Evolutionary conservation across 2,329 filamentous ascomycete species (phyloP), one percentile per base, ranked within the genome.

Genomic region (Stromatinia cepivora): DNA sequence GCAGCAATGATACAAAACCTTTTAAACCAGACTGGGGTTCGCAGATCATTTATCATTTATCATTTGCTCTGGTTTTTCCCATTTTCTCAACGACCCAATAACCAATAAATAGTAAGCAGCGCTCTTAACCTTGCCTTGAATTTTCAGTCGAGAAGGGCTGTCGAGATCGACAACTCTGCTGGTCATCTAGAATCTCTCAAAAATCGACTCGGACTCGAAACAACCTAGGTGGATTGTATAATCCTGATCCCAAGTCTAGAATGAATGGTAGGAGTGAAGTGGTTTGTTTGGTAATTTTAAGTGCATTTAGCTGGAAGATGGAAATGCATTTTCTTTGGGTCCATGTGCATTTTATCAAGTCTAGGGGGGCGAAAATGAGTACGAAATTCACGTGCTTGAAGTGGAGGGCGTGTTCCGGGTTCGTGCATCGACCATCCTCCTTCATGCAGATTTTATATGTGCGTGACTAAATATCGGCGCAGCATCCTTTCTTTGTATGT

Each of bases 391-490:
- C 66, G 66, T 69, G 66, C 28, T 52, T 63, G 45, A 50, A 63
- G 45, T 50, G 28, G 46, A 45, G 20, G 57, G 28, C 39, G 50
- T 68, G 58, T 57, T 69, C 66, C 66, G 66, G 66, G 15, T 61
- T 36, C 39, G 34, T 69, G 58, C 66, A 64, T 50, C 48, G 45
- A 56, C 28, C 28, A 52, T 48, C 52, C 22, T 36, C 39, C 42
- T 53, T 64, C 39, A 42, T 64, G 66, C 66, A 69, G 42, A 52
- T 64, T 54, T 36, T 56, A 28, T 64, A 45, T 64, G 58, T 54
- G 66, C 58, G 66, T 69, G 66, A 69, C 36, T 46, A 22, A 45
- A 62, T 53, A 54, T 59, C 56, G 36, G 66, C 66, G 56, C 66
- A 56, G 56, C 48, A 67, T 61, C 36, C 48, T 64, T 36, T 57